Evolutionary conservation across 257 asterid species (phyloP), one percentile per base, ranked within the genome.

Genomic region (Cordia subcordata): DNA sequence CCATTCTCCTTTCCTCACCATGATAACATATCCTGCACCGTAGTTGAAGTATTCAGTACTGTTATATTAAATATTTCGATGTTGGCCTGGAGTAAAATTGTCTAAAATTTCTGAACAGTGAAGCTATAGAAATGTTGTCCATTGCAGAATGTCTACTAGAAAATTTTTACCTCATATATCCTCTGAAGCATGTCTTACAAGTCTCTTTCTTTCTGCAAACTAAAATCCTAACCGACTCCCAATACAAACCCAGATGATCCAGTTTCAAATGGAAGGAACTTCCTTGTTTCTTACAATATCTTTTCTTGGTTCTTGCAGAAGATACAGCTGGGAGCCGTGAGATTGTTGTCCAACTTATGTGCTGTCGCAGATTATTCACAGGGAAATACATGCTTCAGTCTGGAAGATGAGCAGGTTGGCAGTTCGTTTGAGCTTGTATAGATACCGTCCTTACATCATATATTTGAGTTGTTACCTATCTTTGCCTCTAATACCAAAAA

Each of bases 381-480:
- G 33, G 73, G 69, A 73, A 82, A 82, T 69, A 81, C 79, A 58
- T 75, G 79, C 76, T 84, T 93, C 58, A 82, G 90, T 69, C 82
- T 93, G 82, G 93, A 83, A 65, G 94, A 86, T 73, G 79, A 81
- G 74, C 94, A 86, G 96, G 99, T 92, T 56, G 63, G 60, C 61
- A n/a, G 58, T 44, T 51, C 51, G 19, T 66, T 55, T 55, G 46
- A 32, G 50, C 40, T 66, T 46, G 33, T 54, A 57, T 63, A 46
- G 47, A 60, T 27, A 63, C 72, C 62, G 54, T 50, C 72, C 14
- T n/a, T 15, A 35, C 49, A 23, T 68, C 19, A 44, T 27, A 45
- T 21, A 20, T 17, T 50, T 54, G 61, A 21, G 13, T 50, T 58
- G n/a, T 18, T 22, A 16, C n/a, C 56, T 15, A n/a, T 42, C 27